Percentiles rank a stretch among this genome's conserved stretches.
These are phyloP conservation scores for Colletotrichum limetticola DNA, from an alignment of 2,329 filamentous ascomycete genomes.

Conservation along the genomic window DNA sequence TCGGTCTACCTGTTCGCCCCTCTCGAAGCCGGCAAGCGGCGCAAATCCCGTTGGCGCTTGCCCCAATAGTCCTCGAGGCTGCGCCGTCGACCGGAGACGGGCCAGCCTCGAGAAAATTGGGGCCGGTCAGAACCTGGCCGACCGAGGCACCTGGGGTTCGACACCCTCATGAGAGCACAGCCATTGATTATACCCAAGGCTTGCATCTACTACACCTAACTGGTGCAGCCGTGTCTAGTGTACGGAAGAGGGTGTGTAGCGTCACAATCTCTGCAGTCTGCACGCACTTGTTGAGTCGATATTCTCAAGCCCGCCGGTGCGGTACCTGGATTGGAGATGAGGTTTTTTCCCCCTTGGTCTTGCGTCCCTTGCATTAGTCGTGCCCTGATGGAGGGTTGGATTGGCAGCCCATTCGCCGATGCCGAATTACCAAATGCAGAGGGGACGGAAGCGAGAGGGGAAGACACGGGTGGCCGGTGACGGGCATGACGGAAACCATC, in stretches of 20 bases:
- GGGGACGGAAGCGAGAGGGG: constrained; percentile 24
- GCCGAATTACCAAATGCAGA: constrained; percentile 7
- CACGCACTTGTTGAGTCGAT: constrained; percentile 14
- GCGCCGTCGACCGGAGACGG: background rate
- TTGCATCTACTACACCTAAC: constrained; percentile 5
- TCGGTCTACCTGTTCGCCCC: background rate
- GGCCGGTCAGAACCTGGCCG: background rate
- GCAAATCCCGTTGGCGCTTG: background rate
- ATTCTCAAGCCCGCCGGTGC: background rate
- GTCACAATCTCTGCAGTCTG: background rate
- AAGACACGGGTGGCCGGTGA: constrained; percentile 10
- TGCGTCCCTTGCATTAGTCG: constrained; percentile 33
- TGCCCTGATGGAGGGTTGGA: constrained; percentile 24
- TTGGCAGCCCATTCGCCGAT: constrained; percentile 17
- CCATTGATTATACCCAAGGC: background rate
- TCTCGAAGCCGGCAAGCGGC: background rate
- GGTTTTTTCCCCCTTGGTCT: constrained; percentile 16
- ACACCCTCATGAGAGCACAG: background rate
- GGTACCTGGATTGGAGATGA: constrained; percentile 5
- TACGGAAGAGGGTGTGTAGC: constrained; percentile 18
- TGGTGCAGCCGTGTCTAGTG: background rate
- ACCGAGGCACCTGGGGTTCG: constrained; percentile 1
- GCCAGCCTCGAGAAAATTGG: background rate
- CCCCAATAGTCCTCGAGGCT: background rate
- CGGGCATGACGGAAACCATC: constrained; percentile 18